phyloP scores from a whole-genome alignment of 208 protist species.

The Crithidia expoeki region DNA sequence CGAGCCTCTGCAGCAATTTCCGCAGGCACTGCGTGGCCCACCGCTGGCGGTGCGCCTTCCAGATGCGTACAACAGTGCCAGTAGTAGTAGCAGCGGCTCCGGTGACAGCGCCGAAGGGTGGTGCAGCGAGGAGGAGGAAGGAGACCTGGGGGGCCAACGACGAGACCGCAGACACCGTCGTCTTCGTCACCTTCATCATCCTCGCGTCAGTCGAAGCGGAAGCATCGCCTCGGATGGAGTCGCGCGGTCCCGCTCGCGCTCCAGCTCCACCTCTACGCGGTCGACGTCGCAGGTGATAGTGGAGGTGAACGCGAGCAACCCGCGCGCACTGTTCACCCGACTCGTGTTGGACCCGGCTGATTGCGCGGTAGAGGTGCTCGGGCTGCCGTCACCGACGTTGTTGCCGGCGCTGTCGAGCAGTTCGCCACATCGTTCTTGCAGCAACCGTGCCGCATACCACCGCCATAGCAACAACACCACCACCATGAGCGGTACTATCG shows the following conservation, averaged over 20 bases:
- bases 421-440: neutral
- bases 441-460: neutral
- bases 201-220: no score
- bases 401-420: neutral
- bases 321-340: slow-evolving; percentile 12
- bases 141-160: no score
- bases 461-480: neutral
- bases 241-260: neutral
- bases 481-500: neutral
- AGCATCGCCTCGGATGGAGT: no score
- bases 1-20: slow-evolving; percentile 17
- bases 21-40: slow-evolving; percentile 12
- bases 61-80: neutral
- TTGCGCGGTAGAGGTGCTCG: slow-evolving; percentile 16
- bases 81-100: neutral
- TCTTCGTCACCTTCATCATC: no score
- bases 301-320: slow-evolving; percentile 14
- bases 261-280: neutral
- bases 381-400: neutral
- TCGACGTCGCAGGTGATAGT: slow-evolving; percentile 11
- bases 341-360: slow-evolving; percentile 14
- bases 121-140: neutral
- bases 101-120: neutral
- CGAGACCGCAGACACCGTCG: no score
- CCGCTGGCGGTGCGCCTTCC: slow-evolving; percentile 16